Base-by-base conservation (phyloP, 805 yeast species). In the Candida incommunis region DNA sequence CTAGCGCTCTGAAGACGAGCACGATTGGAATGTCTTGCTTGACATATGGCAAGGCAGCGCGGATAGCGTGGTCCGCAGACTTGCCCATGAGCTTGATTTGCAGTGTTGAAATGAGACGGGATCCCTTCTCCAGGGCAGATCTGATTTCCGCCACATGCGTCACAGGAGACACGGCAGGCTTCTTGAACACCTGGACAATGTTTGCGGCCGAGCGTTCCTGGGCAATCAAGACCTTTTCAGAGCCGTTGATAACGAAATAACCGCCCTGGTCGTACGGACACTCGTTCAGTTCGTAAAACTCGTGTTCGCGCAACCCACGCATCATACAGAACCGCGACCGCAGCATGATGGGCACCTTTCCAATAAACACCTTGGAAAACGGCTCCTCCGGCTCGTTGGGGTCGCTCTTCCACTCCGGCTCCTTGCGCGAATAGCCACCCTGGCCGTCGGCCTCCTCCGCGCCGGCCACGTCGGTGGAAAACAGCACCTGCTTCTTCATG, bases 191-290 rank as follows among this genome's bases (percentile, higher is more conserved):
- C 69, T 92, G 98, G 31, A 92, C 98, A 53, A 92, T 92, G 61
- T 92, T 92, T 42, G 98, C 99, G 13, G 99, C 97, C 48, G 92
- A 80, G 64, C 99, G 78, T 67, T 92, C 99, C 68, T 92, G 99
- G 25, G 99, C 99, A 69, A 92, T 92, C 58, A 92, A 71, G 46
- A 92, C 99, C 64, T 92, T 92, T 64, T 92, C 99, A 20, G 96
- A 86, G 57, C 99, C 99, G 68, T 92, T 92, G 60, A 92, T 92
- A 55, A 92, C 88, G 62, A 92, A 92, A 66, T 92, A 92, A 50
- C 99, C 99, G 65, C 99, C 99, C 94, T 92, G 94, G 72, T 92
- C 99, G 66, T 85, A 92, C 25, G 98, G 98, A 68, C 99, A 92
- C 67, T 92, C 99, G 65, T 92, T 88, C 60, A 92, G 75, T 56